These are phyloP conservation scores for Cladosporium sp. DNA, from an alignment of 2,329 filamentous ascomycete genomes.

Conservation along the genomic window DNA sequence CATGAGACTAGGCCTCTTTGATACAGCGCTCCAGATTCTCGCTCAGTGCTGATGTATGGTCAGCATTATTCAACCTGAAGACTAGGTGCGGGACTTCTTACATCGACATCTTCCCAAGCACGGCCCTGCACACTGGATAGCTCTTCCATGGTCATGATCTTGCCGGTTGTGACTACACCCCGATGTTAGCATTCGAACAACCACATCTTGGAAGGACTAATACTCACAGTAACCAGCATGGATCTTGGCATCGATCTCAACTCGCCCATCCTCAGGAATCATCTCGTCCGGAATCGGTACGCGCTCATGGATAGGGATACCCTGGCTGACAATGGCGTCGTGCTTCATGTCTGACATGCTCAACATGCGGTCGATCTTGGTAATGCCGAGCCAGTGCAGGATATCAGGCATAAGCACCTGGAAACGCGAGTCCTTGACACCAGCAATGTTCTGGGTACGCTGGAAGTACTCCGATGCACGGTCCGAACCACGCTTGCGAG, in stretches of 20 bases:
- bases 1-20: too few species aligned
- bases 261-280: conserved; percentile 89
- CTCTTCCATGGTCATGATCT: conserved; percentile 83
- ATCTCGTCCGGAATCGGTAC: conserved; percentile 89
- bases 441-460: conserved; percentile 95
- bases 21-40: too few species aligned
- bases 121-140: conserved; percentile 80
- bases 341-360: conserved; percentile 99
- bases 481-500: conserved; percentile 72
- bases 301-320: conserved; percentile 82
- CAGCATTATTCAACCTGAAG: neutral
- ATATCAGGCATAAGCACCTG: conserved; percentile 93
- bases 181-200: conserved; percentile 16
- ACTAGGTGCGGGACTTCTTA: too few species aligned
- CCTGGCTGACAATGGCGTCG: conserved; percentile 80
- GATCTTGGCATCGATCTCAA: conserved; percentile 99
- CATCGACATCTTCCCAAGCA: conserved; percentile 75
- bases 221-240: conserved; percentile 75
- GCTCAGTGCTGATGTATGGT: too few species aligned
- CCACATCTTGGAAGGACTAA: neutral
- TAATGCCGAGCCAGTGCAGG: conserved; percentile 95
- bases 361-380: conserved; percentile 96
- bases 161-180: conserved; percentile 72
- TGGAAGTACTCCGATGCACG: conserved; percentile 89
- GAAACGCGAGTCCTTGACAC: conserved; percentile 95